A percentile compares a stretch with the other conserved stretches of the same genome.
Evolutionary conservation across 805 yeast species (phyloP).

Genomic region (Pichia scutulata): DNA sequence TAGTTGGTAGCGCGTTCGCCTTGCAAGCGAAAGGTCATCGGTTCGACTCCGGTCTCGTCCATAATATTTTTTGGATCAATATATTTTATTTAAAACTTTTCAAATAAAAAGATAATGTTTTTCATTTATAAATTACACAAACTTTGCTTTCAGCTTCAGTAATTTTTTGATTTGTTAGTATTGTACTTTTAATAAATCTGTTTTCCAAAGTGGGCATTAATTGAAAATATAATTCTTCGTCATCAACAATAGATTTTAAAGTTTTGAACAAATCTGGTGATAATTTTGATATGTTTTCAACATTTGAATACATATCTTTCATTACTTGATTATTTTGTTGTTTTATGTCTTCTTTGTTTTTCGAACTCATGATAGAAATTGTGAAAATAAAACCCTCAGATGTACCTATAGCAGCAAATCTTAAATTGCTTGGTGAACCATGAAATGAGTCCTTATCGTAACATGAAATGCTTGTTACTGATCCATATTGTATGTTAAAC

Average conservation of each 20-base stretch:
- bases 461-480: conserved; percentile 6
- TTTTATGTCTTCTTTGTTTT: neutral
- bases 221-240: neutral
- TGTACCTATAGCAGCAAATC: conserved; percentile 13
- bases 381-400: conserved; percentile 10
- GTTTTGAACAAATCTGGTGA: neutral
- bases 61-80: conserved; percentile 13
- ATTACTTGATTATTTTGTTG: too few relatives aligned
- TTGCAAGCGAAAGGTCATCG: conserved; percentile 79
- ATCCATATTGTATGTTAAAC: conserved; percentile 7
- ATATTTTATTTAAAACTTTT: too few relatives aligned
- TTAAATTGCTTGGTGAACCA: neutral
- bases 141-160: neutral
- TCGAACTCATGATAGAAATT: neutral
- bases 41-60: conserved; percentile 77
- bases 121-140: neutral
- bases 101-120: too few relatives aligned
- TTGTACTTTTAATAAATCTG: neutral
- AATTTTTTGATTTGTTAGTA: neutral
- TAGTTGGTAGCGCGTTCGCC: conserved; percentile 79
- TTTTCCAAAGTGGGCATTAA: neutral
- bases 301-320: too few relatives aligned
- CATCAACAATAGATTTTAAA: neutral
- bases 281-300: neutral
- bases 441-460: neutral